These are phyloP conservation scores for Magnaporthiopsis poae DNA, from an alignment of 2,329 filamentous ascomycete species.

Conservation along the genomic window DNA sequence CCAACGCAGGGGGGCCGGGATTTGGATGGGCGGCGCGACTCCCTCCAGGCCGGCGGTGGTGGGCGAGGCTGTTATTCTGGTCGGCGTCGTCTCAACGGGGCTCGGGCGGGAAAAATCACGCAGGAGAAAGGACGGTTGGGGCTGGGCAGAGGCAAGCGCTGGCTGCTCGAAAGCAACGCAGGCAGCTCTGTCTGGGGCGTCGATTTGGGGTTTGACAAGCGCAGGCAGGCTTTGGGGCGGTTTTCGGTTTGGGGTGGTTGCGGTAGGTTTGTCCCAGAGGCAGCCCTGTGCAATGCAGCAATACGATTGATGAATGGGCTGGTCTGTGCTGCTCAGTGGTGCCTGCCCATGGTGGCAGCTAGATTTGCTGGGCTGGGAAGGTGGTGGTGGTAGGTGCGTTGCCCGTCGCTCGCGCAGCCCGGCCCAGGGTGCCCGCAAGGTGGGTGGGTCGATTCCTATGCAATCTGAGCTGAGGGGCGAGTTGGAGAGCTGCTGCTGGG, in stretches of 20 bases:
- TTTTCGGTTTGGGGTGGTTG: not conserved
- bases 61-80: slow-evolving; percentile 4
- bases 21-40: not conserved
- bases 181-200: slow-evolving; percentile 2
- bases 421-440: slow-evolving; percentile 8
- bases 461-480: slow-evolving; percentile 17
- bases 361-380: not conserved
- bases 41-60: slow-evolving; percentile 3
- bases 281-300: slow-evolving; percentile 3
- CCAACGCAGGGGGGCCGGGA: slow-evolving; percentile 7
- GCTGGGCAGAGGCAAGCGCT: slow-evolving; percentile 1
- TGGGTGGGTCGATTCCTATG: slow-evolving; percentile 16
- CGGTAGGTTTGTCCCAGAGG: not conserved
- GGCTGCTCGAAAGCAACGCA: slow-evolving; percentile 7
- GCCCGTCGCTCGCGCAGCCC: not conserved
- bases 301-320: slow-evolving; percentile 9
- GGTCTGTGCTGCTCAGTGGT: not conserved
- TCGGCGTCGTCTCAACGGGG: not conserved
- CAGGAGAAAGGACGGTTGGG: not conserved
- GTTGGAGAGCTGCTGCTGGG: slow-evolving; percentile 1
- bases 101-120: not conserved
- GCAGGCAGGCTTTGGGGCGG: slow-evolving; percentile 1
- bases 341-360: not conserved
- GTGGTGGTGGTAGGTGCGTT: slow-evolving; percentile 1
- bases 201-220: not conserved